phyloP scores from a whole-genome alignment of 1,284 basidiomycete genomes.

The Hortiboletus rubellus region DNA sequence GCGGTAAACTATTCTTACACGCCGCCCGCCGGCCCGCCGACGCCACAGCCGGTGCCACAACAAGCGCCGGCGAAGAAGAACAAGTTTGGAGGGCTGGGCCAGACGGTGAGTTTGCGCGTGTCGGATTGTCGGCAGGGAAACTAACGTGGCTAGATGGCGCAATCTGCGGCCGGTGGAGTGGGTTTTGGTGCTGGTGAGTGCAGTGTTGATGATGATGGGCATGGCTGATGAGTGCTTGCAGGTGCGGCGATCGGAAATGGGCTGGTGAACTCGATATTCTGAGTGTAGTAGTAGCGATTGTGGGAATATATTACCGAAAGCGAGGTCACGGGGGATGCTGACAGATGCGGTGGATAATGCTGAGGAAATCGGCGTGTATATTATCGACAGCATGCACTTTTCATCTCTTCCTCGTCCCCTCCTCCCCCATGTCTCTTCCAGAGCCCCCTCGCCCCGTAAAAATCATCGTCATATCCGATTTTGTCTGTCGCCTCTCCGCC shows the following conservation, averaged over 20 bases:
- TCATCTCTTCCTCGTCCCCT: background rate
- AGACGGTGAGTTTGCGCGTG: conserved; percentile 45
- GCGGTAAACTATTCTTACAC: conserved; percentile 31
- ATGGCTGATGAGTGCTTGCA: conserved; percentile 11
- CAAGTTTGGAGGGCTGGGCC: conserved; percentile 59
- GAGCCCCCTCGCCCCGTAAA: conserved; percentile 49
- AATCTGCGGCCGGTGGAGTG: conserved; percentile 58
- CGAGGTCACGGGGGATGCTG: conserved; percentile 30
- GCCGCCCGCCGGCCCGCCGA: conserved; percentile 28
- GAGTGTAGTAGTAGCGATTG: conserved; percentile 19
- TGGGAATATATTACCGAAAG: conserved; percentile 27
- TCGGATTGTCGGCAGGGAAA: background rate
- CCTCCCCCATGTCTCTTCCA: conserved; percentile 17
- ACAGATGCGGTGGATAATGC: conserved; percentile 29
- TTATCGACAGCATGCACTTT: conserved; percentile 29
- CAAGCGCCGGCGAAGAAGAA: conserved; percentile 54
- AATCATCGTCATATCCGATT: conserved; percentile 70
- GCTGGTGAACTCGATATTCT: conserved; percentile 48
- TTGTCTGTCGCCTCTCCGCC: conserved; percentile 46
- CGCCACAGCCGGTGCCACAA: conserved; percentile 41
- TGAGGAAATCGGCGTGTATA: conserved; percentile 32
- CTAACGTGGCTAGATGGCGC: conserved; percentile 45
- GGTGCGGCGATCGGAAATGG: conserved; percentile 50
- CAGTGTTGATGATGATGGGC: accelerated
- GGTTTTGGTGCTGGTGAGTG: conserved; percentile 61